Evolutionary conservation across 805 yeast genomes (phyloP).

Genomic region (Nakazawaea sp.): DNA sequence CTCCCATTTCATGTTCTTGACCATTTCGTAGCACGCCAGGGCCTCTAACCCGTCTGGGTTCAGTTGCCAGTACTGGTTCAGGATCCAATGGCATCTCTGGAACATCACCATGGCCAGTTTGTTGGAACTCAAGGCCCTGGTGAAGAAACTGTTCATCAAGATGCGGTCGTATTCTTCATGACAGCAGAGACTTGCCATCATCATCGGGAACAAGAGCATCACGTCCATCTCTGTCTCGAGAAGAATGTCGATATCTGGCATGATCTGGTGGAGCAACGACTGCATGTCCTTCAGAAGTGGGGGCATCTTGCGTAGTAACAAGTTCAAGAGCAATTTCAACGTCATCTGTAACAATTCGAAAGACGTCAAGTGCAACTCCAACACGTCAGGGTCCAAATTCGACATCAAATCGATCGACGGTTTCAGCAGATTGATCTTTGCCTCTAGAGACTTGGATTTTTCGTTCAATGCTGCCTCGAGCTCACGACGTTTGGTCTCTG

Average conservation of each 20-base stretch:
- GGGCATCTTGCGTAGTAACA: slow-evolving; percentile 15
- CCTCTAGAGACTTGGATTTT: slow-evolving; percentile 17
- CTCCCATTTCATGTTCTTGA: slow-evolving; percentile 6
- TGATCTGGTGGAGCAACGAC: slow-evolving; percentile 14
- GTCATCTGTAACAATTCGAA: slow-evolving; percentile 28
- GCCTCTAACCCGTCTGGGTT: slow-evolving; percentile 1
- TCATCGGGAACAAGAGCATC: slow-evolving; percentile 30
- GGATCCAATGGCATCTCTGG: not conserved
- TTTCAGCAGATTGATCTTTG: slow-evolving; percentile 15
- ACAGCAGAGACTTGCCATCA: slow-evolving; percentile 28
- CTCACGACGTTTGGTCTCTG: not conserved
- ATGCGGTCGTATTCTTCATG: slow-evolving; percentile 4
- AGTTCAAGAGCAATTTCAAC: slow-evolving; percentile 19
- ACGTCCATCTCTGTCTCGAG: slow-evolving; percentile 23
- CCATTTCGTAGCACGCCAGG: slow-evolving; percentile 4
- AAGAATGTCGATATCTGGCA: slow-evolving; percentile 21
- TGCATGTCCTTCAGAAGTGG: slow-evolving; percentile 22
- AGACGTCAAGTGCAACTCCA: slow-evolving; percentile 25
- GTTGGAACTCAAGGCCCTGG: not conserved
- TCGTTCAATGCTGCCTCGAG: not conserved
- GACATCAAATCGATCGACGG: slow-evolving; percentile 15
- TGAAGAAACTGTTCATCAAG: slow-evolving; percentile 1
- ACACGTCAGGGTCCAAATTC: slow-evolving; percentile 14
- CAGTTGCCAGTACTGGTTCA: slow-evolving; percentile 6
- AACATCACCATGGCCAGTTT: not conserved